Conservation (phyloP, 345 rosid species). For the Citrus medica region DNA sequence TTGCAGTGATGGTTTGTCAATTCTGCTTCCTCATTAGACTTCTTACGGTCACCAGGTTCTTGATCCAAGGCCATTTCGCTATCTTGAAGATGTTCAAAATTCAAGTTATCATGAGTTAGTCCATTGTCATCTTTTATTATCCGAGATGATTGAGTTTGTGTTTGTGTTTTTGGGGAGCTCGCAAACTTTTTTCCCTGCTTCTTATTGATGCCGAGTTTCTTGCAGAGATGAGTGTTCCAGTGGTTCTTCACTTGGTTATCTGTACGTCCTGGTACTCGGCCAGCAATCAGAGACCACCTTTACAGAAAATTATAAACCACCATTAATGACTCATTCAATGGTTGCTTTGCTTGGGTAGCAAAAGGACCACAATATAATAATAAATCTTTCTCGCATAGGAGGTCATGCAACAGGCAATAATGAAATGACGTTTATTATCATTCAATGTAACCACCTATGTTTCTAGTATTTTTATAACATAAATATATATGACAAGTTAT, state of each 20-base stretch:
- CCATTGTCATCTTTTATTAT: background rate
- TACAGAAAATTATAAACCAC: background rate
- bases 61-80: background rate
- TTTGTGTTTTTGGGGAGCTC: no score
- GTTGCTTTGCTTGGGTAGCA: background rate
- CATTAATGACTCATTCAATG: background rate
- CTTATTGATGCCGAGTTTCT: constrained; percentile 28
- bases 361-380: background rate
- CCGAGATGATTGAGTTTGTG: background rate
- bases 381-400: no score
- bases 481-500: no score
- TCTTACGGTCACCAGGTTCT: background rate
- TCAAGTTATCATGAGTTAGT: background rate
- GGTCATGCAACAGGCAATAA: no score
- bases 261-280: constrained; percentile 51
- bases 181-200: background rate
- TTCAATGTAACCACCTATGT: no score
- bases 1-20: background rate
- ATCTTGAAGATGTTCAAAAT: background rate
- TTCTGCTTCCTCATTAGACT: constrained; percentile 1
- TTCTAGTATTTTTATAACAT: no score
- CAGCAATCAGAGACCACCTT: constrained; percentile 60
- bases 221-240: constrained; percentile 55
- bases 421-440: no score
- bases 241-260: constrained; percentile 57